These are phyloP conservation scores for Candida broadrunensis DNA, from an alignment of 805 yeast genomes.

Conservation along the genomic window DNA sequence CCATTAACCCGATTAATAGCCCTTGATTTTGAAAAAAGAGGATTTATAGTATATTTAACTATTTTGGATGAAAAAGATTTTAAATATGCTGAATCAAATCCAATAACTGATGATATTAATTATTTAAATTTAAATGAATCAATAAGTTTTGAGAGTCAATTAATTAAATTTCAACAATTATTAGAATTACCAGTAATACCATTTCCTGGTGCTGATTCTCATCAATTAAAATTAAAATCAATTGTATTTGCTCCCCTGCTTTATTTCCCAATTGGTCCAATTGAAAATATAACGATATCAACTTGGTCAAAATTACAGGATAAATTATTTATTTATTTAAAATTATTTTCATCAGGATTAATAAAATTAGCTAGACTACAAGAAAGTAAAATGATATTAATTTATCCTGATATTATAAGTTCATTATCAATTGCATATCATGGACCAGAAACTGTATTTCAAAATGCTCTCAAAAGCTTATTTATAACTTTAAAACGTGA, in stretches of 20 bases:
- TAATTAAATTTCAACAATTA: slow-evolving; percentile 47
- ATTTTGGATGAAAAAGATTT: slow-evolving; percentile 61
- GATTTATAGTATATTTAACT: slow-evolving; percentile 78
- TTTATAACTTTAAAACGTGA: slow-evolving; percentile 36
- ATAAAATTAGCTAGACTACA: slow-evolving; percentile 51
- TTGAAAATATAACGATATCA: slow-evolving; percentile 50
- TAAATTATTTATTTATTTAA: slow-evolving; percentile 46
- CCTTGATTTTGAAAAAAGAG: slow-evolving; percentile 71
- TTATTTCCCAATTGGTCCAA: slow-evolving; percentile 65
- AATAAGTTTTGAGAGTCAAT: slow-evolving; percentile 42
- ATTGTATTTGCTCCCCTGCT: slow-evolving; percentile 70
- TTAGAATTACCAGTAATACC: slow-evolving; percentile 56
- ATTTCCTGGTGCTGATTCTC: slow-evolving; percentile 56
- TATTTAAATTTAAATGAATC: slow-evolving; percentile 55
- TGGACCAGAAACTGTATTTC: slow-evolving; percentile 58
- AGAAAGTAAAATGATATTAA: slow-evolving; percentile 45
- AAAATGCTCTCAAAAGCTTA: slow-evolving; percentile 38
- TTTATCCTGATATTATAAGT: slow-evolving; percentile 57
- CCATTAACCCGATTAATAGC: slow-evolving; percentile 69
- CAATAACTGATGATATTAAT: slow-evolving; percentile 66
- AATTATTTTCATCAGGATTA: slow-evolving; percentile 53
- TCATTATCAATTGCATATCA: slow-evolving; percentile 59
- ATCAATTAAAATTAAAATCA: slow-evolving; percentile 56
- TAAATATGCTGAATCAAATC: slow-evolving; percentile 48
- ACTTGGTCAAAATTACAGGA: slow-evolving; percentile 53